A percentile compares a stretch with the other conserved stretches of the same genome.
Conservation (phyloP, 164 flowering plant species). For the Magnolia officinalis region DNA sequence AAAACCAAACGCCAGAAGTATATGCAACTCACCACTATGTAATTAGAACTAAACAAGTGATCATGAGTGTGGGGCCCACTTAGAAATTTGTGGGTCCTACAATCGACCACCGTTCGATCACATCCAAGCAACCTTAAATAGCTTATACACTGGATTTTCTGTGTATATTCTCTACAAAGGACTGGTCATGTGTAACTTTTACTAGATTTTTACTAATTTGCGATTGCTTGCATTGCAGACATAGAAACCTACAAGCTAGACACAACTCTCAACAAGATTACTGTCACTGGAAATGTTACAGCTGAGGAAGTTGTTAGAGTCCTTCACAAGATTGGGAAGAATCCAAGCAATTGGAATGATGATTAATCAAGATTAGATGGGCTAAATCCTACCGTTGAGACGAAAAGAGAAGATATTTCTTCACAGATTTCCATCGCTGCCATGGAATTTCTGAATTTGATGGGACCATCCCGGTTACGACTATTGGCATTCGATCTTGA, state of each 20-base stretch:
- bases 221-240: slow-evolving; percentile 36
- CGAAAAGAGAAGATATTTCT: not conserved
- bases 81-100: too few relatives aligned
- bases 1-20: too few relatives aligned
- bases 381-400: not conserved
- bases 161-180: too few relatives aligned
- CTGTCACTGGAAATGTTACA: slow-evolving; percentile 78
- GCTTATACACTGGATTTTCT: too few relatives aligned
- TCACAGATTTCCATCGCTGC: not conserved
- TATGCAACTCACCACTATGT: too few relatives aligned
- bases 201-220: not conserved
- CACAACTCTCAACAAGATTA: slow-evolving; percentile 64
- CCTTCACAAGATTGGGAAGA: slow-evolving; percentile 78
- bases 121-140: too few relatives aligned
- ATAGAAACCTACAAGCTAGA: slow-evolving; percentile 74
- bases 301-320: slow-evolving; percentile 65
- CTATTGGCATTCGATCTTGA: not conserved
- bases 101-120: too few relatives aligned
- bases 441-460: not conserved
- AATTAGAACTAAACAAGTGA: not conserved
- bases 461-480: not conserved
- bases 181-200: too few relatives aligned
- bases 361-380: not conserved
- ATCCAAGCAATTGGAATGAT: slow-evolving; percentile 44
- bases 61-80: not conserved